Evolutionary conservation across 2,329 filamentous ascomycete species (phyloP), one percentile per base, ranked within the genome.

Genomic region (Aspergillus aculeatus): DNA sequence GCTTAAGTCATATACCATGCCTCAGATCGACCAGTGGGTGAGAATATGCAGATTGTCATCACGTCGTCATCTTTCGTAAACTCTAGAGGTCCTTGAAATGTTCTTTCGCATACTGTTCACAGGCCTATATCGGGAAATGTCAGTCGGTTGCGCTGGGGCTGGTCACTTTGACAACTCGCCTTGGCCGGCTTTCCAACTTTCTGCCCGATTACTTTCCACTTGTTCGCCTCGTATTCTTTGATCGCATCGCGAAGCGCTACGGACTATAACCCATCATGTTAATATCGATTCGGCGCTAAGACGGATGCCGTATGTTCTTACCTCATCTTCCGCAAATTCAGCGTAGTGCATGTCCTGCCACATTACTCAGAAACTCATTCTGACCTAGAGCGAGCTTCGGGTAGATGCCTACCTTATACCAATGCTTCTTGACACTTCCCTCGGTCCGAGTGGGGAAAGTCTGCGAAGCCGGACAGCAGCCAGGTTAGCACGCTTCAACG

Each of bases 121-220:
- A 92, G 53, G 89, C 89, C 89, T 92, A 54, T 47, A 21, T 57
- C 5, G 38, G 21, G 47, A 54, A 23, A 48, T 24, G 47, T 73
- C 59, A 75, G 66, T 56, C 55, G 60, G n/a, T 12, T 35, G 58
- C 52, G 58, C 68, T 52, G 68, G 65, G 16, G 7, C 3, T 60
- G 16, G 38, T 44, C 38, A 44, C 38, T 61, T 14, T 49, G 9
- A 44, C 21, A 32, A 62, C 60, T 59, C 48, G 92, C 90, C 87
- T 99, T 99, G 68, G 95, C 95, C 52, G 95, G 95, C 80, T 99
- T 99, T 71, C 93, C 92, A 68, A 99, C 92, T 78, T 98, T 98
- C 75, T 91, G 89, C 38, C 95, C 95, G 73, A 98, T 98, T 26
- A 89, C 87, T 80, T 98, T 98, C 95, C 95, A 99, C 76, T 98